Evolutionary conservation across 2,329 filamentous ascomycete species (phyloP), one percentile per base, ranked within the genome.

Genomic region (Ophiostoma angusticollis): DNA sequence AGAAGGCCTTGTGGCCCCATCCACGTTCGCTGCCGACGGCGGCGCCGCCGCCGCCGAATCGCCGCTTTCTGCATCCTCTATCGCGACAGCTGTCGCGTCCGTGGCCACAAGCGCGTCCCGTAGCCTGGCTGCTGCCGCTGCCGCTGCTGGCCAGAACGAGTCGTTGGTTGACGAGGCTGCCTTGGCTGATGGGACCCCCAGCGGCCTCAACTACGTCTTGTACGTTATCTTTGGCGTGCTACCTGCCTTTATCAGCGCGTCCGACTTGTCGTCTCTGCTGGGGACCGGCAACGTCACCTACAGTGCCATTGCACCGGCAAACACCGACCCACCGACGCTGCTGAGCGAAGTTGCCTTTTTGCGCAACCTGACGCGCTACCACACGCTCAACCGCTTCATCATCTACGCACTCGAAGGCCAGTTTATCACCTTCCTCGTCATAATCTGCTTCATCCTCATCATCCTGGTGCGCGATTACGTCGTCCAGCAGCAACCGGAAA

Each of bases 391-490:
- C 56, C 76, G 80, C 34, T 70, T 81, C 37, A 61, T 95, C 13
- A 78, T 96, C 37, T 80, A 86, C 49, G 74, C 89, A 1, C 64
- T 95, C 4, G 91, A 98, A 61, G 91, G 91, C 4, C 87, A 94
- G 54, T 74, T 96, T 34, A 94, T 98, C 49, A 98, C 89, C 1
- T 64, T 95, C 6, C 63, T 93, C 9, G 84, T 96, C 36, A 89
- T 98, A 7, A 72, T 94, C 31, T 86, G 81, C 42, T 98, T 96
- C 58, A 95, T 98, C 43, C 64, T 98, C n/a, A 78, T 98, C 30
- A 98, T 98, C 49, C 63, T 98, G 4, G 95, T 98, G 33, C 70
- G 93, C 33, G 91, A 98, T 61, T 98, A 94, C 72, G 91, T 98
- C 36, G 86, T 98, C 9, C 91, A 98, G 56, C 91, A 98, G 56